phyloP scores from a whole-genome alignment of 2,329 filamentous ascomycete species.

The Fusarium xylarioides region DNA sequence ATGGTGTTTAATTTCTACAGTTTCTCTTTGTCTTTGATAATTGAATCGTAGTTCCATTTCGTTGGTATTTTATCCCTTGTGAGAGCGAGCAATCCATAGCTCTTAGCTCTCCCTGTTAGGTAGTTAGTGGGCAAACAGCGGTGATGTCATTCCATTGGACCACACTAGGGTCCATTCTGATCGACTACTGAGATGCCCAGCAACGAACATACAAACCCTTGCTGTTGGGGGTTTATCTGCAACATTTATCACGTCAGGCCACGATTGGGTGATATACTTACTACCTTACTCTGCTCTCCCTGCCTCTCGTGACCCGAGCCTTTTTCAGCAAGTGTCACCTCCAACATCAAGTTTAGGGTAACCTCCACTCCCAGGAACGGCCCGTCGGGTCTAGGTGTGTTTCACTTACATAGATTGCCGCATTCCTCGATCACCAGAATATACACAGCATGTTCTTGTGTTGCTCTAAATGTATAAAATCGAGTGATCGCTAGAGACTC shows the following conservation, averaged over 20 bases:
- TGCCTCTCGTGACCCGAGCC: background rate
- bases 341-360: slow-evolving; percentile 23
- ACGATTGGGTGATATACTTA: background rate
- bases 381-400: slow-evolving; percentile 6
- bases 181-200: slow-evolving; percentile 17
- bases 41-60: background rate
- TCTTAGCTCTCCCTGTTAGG: background rate
- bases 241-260: background rate
- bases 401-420: slow-evolving; percentile 25
- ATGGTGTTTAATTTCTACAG: background rate
- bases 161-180: background rate
- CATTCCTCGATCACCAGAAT: slow-evolving; percentile 20
- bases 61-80: slow-evolving; percentile 18
- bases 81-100: background rate
- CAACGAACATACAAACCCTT: slow-evolving; percentile 7
- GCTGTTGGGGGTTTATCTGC: background rate
- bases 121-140: background rate
- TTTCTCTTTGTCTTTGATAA: slow-evolving; percentile 8
- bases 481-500: background rate
- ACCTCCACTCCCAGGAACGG: slow-evolving; percentile 4
- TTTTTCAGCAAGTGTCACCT: background rate
- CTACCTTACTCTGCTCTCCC: background rate
- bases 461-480: background rate
- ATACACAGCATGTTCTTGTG: background rate
- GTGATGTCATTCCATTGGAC: slow-evolving; percentile 37